phyloP scores from a whole-genome alignment of 805 yeast species.

The Candida xyloterini region DNA sequence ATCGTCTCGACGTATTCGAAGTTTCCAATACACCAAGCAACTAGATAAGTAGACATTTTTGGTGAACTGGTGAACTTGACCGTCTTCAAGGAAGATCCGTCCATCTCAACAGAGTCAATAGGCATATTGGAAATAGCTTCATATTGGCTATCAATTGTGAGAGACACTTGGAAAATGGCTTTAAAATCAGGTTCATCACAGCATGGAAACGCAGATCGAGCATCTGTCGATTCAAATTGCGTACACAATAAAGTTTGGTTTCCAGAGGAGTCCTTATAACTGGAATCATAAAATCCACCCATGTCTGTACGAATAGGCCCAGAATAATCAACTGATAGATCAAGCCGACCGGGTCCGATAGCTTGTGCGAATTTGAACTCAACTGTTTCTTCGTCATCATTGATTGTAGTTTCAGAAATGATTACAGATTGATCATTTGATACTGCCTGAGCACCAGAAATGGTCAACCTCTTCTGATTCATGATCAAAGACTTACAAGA shows the following conservation, averaged over 20 bases:
- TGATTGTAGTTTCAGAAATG: conserved; percentile 25
- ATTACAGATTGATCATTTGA: conserved; percentile 24
- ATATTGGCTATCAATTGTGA: conserved; percentile 33
- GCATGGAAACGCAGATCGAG: conserved; percentile 58
- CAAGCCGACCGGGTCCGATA: conserved; percentile 28
- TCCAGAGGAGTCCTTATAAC: conserved; percentile 38
- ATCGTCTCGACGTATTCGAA: conserved; percentile 50
- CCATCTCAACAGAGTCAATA: conserved; percentile 19
- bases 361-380: conserved; percentile 52
- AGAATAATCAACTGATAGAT: conserved; percentile 36
- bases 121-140: conserved; percentile 50
- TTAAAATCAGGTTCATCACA: conserved; percentile 54
- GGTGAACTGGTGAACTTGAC: conserved; percentile 48
- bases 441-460: conserved; percentile 25
- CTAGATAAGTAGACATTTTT: conserved; percentile 51
- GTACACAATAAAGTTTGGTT: conserved; percentile 45
- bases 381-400: conserved; percentile 56
- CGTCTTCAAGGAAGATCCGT: conserved; percentile 16
- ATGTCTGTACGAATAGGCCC: conserved; percentile 52
- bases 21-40: conserved; percentile 59
- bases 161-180: conserved; percentile 51
- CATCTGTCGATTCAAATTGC: conserved; percentile 59
- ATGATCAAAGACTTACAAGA: conserved; percentile 45
- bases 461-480: conserved; percentile 44
- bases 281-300: conserved; percentile 55